Conservation (phyloP, 257 asterid genomes). For the Parsonsia alboflavescens region DNA sequence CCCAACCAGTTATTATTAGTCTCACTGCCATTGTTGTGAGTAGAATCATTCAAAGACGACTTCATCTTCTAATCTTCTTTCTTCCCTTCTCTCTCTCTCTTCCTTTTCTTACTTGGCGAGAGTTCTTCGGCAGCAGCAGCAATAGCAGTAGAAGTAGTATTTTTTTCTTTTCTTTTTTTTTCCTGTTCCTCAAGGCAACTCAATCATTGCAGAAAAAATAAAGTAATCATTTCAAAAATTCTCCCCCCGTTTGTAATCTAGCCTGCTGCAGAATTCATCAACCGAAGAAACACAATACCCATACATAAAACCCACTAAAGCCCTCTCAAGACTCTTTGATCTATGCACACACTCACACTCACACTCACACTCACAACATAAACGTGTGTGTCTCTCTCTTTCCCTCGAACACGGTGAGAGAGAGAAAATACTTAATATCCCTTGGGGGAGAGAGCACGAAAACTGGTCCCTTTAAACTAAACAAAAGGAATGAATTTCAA, state of each 20-base stretch:
- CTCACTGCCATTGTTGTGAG: conserved; percentile 22
- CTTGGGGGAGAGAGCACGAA: conserved; percentile 11
- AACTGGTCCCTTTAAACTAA: conserved; percentile 39
- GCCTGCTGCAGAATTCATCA: conserved; percentile 24
- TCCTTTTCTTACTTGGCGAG: conserved; percentile 1
- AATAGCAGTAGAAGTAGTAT: too few relatives aligned
- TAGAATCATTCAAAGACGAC: conserved; percentile 34
- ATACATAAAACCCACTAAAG: background rate
- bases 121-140: background rate
- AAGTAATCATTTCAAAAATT: conserved; percentile 47
- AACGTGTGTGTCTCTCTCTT: background rate
- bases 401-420: background rate
- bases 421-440: background rate
- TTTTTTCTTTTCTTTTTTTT: background rate
- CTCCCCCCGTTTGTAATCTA: conserved; percentile 16
- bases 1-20: conserved; percentile 55
- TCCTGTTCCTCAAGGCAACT: conserved; percentile 34
- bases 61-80: conserved; percentile 34
- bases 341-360: conserved; percentile 9
- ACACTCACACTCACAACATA: background rate
- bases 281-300: conserved; percentile 12
- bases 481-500: conserved; percentile 72
- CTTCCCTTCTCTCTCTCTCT: conserved; percentile 3
- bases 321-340: conserved; percentile 9
- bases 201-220: conserved; percentile 49